Percentiles rank a stretch among this genome's conserved stretches.
Evolutionary conservation across 768 basidiomycete genomes (phyloP).

Genomic region (Phlebiopsis flavidoalba): DNA sequence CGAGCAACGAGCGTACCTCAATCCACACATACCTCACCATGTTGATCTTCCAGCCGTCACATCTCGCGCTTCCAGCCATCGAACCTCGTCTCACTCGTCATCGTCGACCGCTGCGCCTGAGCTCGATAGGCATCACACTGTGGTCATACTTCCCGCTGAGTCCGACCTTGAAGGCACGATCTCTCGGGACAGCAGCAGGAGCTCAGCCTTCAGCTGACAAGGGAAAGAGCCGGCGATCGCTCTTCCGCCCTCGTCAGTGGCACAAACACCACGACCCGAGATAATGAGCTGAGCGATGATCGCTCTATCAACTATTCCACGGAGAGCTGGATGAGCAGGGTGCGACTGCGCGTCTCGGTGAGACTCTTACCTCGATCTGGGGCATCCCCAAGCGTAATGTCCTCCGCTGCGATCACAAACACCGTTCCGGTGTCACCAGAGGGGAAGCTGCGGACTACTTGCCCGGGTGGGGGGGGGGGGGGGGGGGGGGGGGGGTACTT

Average conservation of each 20-base stretch:
- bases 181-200: constrained; percentile 6
- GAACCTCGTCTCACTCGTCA: constrained; percentile 1
- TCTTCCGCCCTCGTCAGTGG: constrained; percentile 20
- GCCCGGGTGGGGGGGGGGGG: no score
- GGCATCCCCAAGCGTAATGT: constrained; percentile 24
- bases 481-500: no score
- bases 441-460: constrained; percentile 10
- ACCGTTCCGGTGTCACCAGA: background rate
- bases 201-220: constrained; percentile 17
- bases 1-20: constrained; percentile 3
- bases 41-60: constrained; percentile 5
- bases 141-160: constrained; percentile 8
- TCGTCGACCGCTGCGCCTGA: constrained; percentile 1
- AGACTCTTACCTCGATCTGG: constrained; percentile 46
- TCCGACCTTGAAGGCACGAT: constrained; percentile 12
- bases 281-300: constrained; percentile 30
- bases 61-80: constrained; percentile 5
- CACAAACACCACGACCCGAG: constrained; percentile 16
- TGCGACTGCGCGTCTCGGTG: constrained; percentile 25
- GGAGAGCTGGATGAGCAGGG: constrained; percentile 29
- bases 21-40: background rate
- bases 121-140: constrained; percentile 4
- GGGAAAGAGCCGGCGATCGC: constrained; percentile 23
- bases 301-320: constrained; percentile 27
- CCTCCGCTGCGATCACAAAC: constrained; percentile 7